Evolutionary conservation across 2,329 filamentous ascomycete genomes (phyloP), one percentile per base, ranked within the genome.

Genomic region (Colletotrichum simmondsii): DNA sequence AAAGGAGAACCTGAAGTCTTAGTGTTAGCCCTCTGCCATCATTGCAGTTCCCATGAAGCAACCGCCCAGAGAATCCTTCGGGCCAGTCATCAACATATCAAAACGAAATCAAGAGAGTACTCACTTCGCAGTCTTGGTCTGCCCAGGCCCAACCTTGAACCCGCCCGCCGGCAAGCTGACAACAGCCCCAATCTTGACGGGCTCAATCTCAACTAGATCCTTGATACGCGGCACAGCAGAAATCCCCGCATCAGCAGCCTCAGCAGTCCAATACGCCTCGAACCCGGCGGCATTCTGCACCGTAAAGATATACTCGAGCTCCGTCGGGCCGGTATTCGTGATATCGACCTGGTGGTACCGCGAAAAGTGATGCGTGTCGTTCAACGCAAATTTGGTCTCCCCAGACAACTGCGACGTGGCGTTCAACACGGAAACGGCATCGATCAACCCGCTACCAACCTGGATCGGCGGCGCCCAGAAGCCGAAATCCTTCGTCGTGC

Each of bases 341-440:
- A 86, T 80, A 60, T 72, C 37, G 10, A 78, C 67, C 26, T 68
- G 52, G 62, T 78, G 77, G 42, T 75, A 75, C 7, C 73, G 68
- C 30, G 76, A 71, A 62, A 85, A 81, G 72, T 85, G 76, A 46
- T 79, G 77, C 28, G 83, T 85, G 69, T 86, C 84, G 71, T 86
- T 85, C 75, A 85, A 83, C 4, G 79, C 78, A 42, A 85, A 79
- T 65, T 81, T 83, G 3, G 75, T 80, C 42, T 81, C 81, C 35
- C 83, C 79, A 4, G 86, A 78, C 3, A 85, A 81, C 72, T 83
- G 68, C 32, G 62, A 71, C 3, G 62, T 46, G 2, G 56, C 60
- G 30, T 73, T 66, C 14, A 73, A 56, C 2, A 74, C 72, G 26
- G 62, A 42, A 7, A 65, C 35, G 28, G 83, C 83, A 60, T 85